phyloP scores from a whole-genome alignment of 768 basidiomycete genomes.

The Lentinus brumalis region DNA sequence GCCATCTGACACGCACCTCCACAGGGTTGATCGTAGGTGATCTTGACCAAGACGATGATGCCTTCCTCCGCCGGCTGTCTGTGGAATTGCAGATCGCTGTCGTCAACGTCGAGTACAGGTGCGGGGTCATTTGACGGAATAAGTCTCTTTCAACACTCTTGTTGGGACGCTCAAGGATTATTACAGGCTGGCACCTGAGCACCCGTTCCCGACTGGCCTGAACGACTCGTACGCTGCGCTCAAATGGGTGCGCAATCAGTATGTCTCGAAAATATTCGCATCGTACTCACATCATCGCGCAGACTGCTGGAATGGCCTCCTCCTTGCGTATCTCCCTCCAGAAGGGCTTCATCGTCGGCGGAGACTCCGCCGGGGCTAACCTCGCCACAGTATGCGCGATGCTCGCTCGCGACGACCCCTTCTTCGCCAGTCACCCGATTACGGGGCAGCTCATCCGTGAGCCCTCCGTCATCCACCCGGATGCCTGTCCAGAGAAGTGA shows the following conservation, averaged over 20 bases:
- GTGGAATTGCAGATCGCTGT: too few species aligned
- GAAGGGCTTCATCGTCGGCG: conserved; percentile 30
- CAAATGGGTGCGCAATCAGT: conserved; percentile 25
- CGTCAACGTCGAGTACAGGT: too few species aligned
- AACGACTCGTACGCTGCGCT: conserved; percentile 27
- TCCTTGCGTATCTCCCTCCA: neutral
- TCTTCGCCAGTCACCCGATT: conserved; percentile 14
- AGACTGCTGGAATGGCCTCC: too few species aligned
- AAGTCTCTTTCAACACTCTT: too few species aligned
- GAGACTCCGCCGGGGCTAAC: conserved; percentile 25
- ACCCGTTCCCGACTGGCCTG: conserved; percentile 24
- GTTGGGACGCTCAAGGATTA: too few species aligned
- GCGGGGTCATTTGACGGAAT: too few species aligned
- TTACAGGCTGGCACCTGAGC: conserved; percentile 28
- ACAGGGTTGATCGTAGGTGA: too few species aligned
- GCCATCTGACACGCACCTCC: too few species aligned
- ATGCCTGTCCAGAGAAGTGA: neutral
- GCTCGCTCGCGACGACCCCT: conserved; percentile 23
- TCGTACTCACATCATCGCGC: too few species aligned
- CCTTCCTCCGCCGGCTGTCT: too few species aligned
- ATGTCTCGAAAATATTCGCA: too few species aligned
- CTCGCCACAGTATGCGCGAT: conserved; percentile 23
- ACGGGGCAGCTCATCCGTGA: conserved; percentile 30
- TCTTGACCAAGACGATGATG: too few species aligned
- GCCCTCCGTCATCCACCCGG: conserved; percentile 3